A percentile compares a stretch with the other conserved stretches of the same genome.
Conservation (phyloP, 805 yeast genomes). For the Schizosaccharomyces pombe region DNA sequence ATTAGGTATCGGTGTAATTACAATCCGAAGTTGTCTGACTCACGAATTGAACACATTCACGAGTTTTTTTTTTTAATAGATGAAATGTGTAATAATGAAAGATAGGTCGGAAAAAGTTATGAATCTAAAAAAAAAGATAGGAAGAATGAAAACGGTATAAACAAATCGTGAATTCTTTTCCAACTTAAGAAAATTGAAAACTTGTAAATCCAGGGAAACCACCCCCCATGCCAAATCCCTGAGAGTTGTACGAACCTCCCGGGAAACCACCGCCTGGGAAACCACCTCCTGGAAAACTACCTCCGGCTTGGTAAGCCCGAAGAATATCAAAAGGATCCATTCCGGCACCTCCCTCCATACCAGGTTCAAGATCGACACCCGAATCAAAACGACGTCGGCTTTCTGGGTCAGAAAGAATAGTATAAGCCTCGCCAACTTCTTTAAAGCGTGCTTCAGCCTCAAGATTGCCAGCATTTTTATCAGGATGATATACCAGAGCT, state of each 20-base stretch:
- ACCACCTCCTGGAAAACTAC: slow-evolving; percentile 9
- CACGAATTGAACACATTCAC: too few relatives aligned
- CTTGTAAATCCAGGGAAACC: background rate
- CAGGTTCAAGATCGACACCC: slow-evolving; percentile 46
- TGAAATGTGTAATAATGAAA: too few relatives aligned
- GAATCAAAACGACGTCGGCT: slow-evolving; percentile 76
- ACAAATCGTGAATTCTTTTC: too few relatives aligned
- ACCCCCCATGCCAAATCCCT: slow-evolving; percentile 8
- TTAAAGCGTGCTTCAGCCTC: slow-evolving; percentile 61
- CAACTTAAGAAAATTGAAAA: background rate
- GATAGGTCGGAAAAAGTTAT: too few relatives aligned
- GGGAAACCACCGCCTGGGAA: slow-evolving; percentile 9
- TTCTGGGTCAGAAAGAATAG: slow-evolving; percentile 52
- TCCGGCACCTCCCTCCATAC: slow-evolving; percentile 29
- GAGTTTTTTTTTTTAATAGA: too few relatives aligned
- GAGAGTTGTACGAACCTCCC: slow-evolving; percentile 8
- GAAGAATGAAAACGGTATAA: too few relatives aligned
- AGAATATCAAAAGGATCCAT: slow-evolving; percentile 20
- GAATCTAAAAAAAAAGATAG: too few relatives aligned
- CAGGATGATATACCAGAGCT: slow-evolving; percentile 74
- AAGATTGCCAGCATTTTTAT: slow-evolving; percentile 52
- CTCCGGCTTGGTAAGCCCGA: slow-evolving; percentile 14
- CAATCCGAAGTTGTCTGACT: too few relatives aligned
- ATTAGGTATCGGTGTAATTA: too few relatives aligned
- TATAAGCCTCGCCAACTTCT: slow-evolving; percentile 69